Evolutionary conservation across 106 monocot genomes (phyloP).

Genomic region (Agapanthus africanus): DNA sequence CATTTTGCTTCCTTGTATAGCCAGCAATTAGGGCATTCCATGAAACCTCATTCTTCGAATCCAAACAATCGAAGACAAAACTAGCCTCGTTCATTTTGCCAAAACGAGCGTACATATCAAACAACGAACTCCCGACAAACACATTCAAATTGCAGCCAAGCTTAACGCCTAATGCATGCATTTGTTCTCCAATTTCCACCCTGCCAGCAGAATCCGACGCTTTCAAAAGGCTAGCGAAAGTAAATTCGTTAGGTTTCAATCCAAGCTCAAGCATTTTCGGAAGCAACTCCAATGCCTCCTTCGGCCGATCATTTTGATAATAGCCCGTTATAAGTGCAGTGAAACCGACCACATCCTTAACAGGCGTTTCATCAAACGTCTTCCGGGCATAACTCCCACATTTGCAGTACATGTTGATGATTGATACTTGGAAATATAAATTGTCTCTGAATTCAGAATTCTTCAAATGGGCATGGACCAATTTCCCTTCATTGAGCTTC

Average conservation of each 20-base stretch:
- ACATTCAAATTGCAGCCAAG: slow-evolving; percentile 7
- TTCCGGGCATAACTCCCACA: slow-evolving; percentile 15
- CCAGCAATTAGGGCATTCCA: slow-evolving; percentile 26
- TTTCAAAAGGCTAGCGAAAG: slow-evolving; percentile 21
- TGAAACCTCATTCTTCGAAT: slow-evolving; percentile 21
- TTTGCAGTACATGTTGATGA: slow-evolving; percentile 19
- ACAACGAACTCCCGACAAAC: slow-evolving; percentile 20
- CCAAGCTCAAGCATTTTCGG: slow-evolving; percentile 9
- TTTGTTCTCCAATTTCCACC: slow-evolving; percentile 11
- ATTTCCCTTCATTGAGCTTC: slow-evolving; percentile 15
- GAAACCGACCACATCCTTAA: slow-evolving; percentile 12
- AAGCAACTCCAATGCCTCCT: slow-evolving; percentile 16
- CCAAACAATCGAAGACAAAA: slow-evolving; percentile 8
- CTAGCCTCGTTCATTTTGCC: slow-evolving; percentile 23
- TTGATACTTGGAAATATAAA: slow-evolving; percentile 17
- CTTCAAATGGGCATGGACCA: slow-evolving; percentile 10
- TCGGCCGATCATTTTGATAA: slow-evolving; percentile 4
- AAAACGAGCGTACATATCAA: slow-evolving; percentile 23
- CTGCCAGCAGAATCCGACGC: slow-evolving; percentile 4
- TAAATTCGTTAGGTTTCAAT: slow-evolving; percentile 13
- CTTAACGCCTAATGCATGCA: slow-evolving; percentile 15
- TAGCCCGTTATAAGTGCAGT: slow-evolving; percentile 19
- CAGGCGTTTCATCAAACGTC: slow-evolving; percentile 18
- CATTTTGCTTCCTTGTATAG: slow-evolving; percentile 15
- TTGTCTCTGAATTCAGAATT: slow-evolving; percentile 7